Evolutionary conservation across 306 rosid species (phyloP), one percentile per base, ranked within the genome.

Genomic region (Hippophae tibetana): DNA sequence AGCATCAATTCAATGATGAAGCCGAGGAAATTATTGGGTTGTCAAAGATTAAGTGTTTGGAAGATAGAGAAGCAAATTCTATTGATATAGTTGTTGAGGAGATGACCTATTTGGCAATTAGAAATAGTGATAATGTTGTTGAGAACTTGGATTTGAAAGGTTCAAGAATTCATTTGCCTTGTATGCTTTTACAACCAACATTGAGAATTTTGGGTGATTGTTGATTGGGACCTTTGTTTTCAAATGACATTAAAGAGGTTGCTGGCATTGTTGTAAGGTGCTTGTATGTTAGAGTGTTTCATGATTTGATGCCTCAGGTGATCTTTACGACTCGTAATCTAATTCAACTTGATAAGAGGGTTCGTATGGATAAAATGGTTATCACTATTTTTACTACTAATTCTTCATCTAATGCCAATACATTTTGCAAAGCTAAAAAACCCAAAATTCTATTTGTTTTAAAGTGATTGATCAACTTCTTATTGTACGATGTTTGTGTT

Each of bases 181-280:
- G 95, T 96, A 96, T 83, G 88, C 81, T 92, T 68, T 63, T 92
- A 55, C 99, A 92, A 68, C 99, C 95, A 2, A 49, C 85, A 1
- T 71, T 92, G 74, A 79, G 95, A 61, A 87, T 92, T 54, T 14
- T 92, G 50, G 99, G 99, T 13, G 96, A 92, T 51, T 88, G 96
- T 66, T 74, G 87, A 63, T 52, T 92, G 76, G 96, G 84, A 7
- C 96, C 96, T 0, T 72, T 92, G 88, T 85, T 73, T 69, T 60
- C 88, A 3, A 81, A 69, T 52, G 99, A 92, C 1, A 93, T 92
- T 3, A 88, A 88, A 68, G 89, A 83, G 14, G 79, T 18, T 1
- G 95, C 93, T 0, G 70, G 93, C 0, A 48, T 71, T 42, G 96
- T 95, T 0, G 86, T 78, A 0, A 73, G 89, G 74, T 72, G 81